These are phyloP conservation scores for Ceratonia siliqua DNA, from an alignment of 306 rosid species.

Conservation along the genomic window DNA sequence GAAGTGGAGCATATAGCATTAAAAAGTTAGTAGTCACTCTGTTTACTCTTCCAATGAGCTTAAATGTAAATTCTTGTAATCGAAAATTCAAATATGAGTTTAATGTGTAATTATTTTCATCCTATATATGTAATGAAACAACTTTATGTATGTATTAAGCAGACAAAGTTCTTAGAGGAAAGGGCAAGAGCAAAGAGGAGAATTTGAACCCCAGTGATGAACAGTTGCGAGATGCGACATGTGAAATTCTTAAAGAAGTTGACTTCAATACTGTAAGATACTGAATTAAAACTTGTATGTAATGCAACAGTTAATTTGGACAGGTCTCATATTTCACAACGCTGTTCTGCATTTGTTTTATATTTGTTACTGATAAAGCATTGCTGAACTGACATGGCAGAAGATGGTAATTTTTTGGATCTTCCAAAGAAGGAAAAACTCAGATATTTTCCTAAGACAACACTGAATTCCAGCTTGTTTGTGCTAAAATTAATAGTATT, in stretches of 20 bases:
- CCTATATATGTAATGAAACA: slow-evolving; percentile 14
- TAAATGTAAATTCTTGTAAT: not conserved
- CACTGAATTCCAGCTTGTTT: not conserved
- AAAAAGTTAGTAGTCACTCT: not conserved
- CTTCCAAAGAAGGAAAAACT: not conserved
- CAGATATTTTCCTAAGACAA: not conserved
- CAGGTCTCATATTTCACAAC: not conserved
- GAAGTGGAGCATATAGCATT: not conserved
- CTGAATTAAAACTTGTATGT: not conserved
- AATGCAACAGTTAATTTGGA: not conserved
- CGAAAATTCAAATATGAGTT: slow-evolving; percentile 3
- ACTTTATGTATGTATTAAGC: slow-evolving; percentile 41
- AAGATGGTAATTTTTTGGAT: not conserved
- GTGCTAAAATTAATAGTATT: not conserved
- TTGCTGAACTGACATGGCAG: not conserved
- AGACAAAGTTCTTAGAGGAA: slow-evolving; percentile 61
- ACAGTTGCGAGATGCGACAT: slow-evolving; percentile 74
- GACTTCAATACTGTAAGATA: slow-evolving; percentile 93
- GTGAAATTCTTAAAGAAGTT: slow-evolving; percentile 92
- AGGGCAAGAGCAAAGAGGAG: slow-evolving; percentile 68
- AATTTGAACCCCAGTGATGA: slow-evolving; percentile 66
- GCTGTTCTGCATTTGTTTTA: not conserved
- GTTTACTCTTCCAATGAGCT: not conserved
- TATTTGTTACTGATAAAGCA: slow-evolving; percentile 3
- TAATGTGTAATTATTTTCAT: slow-evolving; percentile 1